Conservation (phyloP, 75 land plant genomes). For the Selaginella moellendorffii region DNA sequence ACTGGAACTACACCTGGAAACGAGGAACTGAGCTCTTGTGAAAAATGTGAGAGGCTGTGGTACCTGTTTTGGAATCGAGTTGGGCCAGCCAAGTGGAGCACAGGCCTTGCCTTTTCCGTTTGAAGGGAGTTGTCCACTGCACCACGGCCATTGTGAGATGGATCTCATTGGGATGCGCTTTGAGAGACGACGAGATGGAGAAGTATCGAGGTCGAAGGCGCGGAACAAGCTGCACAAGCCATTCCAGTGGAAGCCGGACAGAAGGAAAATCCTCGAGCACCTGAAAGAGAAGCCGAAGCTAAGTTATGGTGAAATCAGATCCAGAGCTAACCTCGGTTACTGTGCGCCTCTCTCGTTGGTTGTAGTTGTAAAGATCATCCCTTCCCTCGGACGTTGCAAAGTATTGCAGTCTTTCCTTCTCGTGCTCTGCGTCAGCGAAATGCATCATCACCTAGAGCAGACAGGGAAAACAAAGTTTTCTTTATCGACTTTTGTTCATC, state of each 20-base stretch:
- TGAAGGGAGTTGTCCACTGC: conserved; percentile 70
- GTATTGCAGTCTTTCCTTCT: conserved; percentile 77
- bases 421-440: conserved; percentile 85
- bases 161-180: conserved; percentile 67
- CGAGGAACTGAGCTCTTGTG: no score
- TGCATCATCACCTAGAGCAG: conserved; percentile 78
- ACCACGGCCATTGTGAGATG: conserved; percentile 77
- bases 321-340: conserved; percentile 72
- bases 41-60: no score
- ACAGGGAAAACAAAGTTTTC: no score
- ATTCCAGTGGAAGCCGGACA: conserved; percentile 78
- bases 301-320: no score
- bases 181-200: conserved; percentile 74
- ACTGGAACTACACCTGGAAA: conserved; percentile 49
- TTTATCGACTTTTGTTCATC: no score
- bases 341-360: conserved; percentile 77
- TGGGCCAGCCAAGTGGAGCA: conserved; percentile 79
- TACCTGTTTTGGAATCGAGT: conserved; percentile 61
- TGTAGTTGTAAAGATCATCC: conserved; percentile 85
- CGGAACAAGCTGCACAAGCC: conserved; percentile 89
- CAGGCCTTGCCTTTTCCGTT: conserved; percentile 62
- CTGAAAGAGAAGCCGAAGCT: no score
- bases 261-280: conserved; percentile 85
- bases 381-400: conserved; percentile 88
- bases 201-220: conserved; percentile 61